Evolutionary conservation across 306 rosid species (phyloP), one percentile per base, ranked within the genome.

Genomic region (Dalbergia oliveri): DNA sequence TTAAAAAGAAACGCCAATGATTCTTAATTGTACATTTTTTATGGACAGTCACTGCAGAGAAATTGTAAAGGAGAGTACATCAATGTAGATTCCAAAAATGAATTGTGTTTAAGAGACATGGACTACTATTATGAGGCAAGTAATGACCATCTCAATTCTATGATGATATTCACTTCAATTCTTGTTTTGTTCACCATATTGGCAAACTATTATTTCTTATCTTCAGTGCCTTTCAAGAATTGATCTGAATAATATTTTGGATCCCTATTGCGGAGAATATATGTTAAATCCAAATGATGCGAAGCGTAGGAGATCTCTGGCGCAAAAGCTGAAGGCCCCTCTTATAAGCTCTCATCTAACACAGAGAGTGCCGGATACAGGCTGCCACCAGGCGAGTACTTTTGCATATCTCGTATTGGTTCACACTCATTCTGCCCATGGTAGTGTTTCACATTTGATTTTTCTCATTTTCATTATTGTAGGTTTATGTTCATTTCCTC

Each of bases 1-100:
- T 60, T 9, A 4, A 61, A 33, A 39, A 10, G 54, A 69, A 75
- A 64, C 7, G 19, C 21, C 51, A 53, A 11, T n/a, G n/a, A 44
- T 62, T 21, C 12, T 49, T 35, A 13, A 31, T 70, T n/a, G 4
- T 53, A 15, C 14, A 35, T 8, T 4, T 19, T 61, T 6, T 54
- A 41, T 77, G 64, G 13, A 44, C 89, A 90, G 94, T 87, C 92
- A 1, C 62, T 89, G 44, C 66, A 75, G 78, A 85, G 9, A 79
- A 89, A 74, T 44, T 92, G 98, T 39, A 33, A 61, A 77, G 93
- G 83, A 79, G 82, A 91, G 9, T 91, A 83, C 34, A 0, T 0
- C 1, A 3, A 57, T 34, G 26, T 74, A 50, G 84, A 88, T 81
- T 78, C 88, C 39, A 63, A 5, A 39, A 91, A 87, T 15, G 54